Conservation (phyloP, 306 rosid species). For the Prinsepia uniflora region DNA sequence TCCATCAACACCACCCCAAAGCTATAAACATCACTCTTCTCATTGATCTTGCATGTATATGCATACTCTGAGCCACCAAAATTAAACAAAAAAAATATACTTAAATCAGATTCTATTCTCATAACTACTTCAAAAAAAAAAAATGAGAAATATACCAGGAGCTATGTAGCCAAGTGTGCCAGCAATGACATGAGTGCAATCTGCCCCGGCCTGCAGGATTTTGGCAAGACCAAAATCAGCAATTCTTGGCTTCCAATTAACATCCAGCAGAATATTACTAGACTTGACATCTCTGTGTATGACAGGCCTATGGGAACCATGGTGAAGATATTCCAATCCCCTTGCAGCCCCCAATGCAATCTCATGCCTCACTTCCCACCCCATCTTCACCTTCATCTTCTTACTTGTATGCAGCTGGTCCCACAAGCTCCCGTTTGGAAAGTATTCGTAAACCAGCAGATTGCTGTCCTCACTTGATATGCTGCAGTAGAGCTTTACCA, state of each 20-base stretch:
- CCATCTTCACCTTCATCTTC: constrained; percentile 54
- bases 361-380: constrained; percentile 76
- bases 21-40: constrained; percentile 89
- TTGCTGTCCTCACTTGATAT: constrained; percentile 84
- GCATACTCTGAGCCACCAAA: constrained; percentile 58
- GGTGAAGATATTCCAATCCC: constrained; percentile 87
- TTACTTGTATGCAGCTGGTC: constrained; percentile 59
- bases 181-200: constrained; percentile 64
- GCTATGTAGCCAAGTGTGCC: constrained; percentile 87
- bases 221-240: constrained; percentile 94
- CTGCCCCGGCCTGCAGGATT: constrained; percentile 62
- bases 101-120: constrained; percentile 22
- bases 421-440: constrained; percentile 89
- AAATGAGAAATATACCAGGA: constrained; percentile 56
- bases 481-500: constrained; percentile 88
- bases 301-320: constrained; percentile 68
- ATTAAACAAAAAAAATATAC: constrained; percentile 10
- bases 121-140: too few relatives aligned
- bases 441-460: constrained; percentile 78
- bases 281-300: constrained; percentile 89
- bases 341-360: constrained; percentile 84
- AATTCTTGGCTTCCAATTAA: constrained; percentile 73
- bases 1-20: constrained; percentile 90
- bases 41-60: constrained; percentile 73
- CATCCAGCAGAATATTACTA: constrained; percentile 77